Evolutionary conservation across 345 rosid species (phyloP), one percentile per base, ranked within the genome.

Genomic region (Mallotus nudiflorus): DNA sequence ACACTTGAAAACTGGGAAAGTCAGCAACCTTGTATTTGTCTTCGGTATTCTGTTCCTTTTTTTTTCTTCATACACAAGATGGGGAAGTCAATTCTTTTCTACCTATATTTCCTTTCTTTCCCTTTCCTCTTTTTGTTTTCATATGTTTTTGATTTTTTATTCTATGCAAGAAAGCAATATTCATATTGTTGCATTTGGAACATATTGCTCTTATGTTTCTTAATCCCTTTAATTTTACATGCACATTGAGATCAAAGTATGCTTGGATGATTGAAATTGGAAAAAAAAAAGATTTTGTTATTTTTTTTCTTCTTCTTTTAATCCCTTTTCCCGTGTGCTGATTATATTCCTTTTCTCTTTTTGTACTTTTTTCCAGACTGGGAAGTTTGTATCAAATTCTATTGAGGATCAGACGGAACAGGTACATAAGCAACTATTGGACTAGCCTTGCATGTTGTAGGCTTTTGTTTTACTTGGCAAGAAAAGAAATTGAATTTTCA

Each of bases 321-420:
- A 12, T 44, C 14, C 18, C 15, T 9, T 52, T 70, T 48, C 50
- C 31, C 45, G 56, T 54, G 28, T 56, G 25, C 54, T 73, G 51
- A 66, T 67, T n/a, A 42, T 78, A 33, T 68, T 28, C 65, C 46
- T 50, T 18, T 69, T 45, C 66, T 28, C 65, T 40, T 50, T 18
- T 69, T 45, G 49, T 31, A 24, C 67, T 73, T 72, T 33, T 57
- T 4, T 82, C 35, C 78, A 92, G 96, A 89, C 98, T 62, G 92
- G 97, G 39, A 78, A 91, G 74, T 88, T 93, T 57, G 71, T 87
- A 65, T 89, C 97, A 0, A 93, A 88, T 31, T 46, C 44, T 29
- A 80, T 93, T 19, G 97, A 89, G 78, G 97, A 83, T 72, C 98
- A 93, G 77, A 89, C 93, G 13, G 96, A 86, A 66, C 97, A 91